Conservation (phyloP, 73 alveolate species). For the Tetrahymena borealis region DNA sequence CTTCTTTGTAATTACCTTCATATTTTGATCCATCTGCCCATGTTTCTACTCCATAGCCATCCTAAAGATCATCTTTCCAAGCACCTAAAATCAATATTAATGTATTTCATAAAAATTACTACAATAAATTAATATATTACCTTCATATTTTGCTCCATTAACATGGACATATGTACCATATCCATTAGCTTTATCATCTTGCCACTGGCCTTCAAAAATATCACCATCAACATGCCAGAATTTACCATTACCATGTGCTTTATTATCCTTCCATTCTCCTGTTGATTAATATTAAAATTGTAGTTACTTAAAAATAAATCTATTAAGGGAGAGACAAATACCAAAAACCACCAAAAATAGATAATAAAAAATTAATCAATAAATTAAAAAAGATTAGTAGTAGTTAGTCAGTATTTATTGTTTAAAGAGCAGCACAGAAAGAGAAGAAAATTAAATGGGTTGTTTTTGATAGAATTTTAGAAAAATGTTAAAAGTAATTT, state of each 20-base stretch:
- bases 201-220: slow-evolving; percentile 45
- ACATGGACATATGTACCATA: slow-evolving; percentile 44
- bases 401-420: too few relatives aligned
- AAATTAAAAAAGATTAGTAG: too few relatives aligned
- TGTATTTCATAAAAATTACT: not conserved
- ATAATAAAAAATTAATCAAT: too few relatives aligned
- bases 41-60: slow-evolving; percentile 52
- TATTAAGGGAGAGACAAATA: too few relatives aligned
- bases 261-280: slow-evolving; percentile 41
- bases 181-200: slow-evolving; percentile 52
- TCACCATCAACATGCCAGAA: slow-evolving; percentile 58
- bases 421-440: too few relatives aligned
- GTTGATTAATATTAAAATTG: too few relatives aligned
- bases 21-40: slow-evolving; percentile 68
- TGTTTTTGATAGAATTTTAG: not conserved
- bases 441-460: too few relatives aligned
- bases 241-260: slow-evolving; percentile 46
- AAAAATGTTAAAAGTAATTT: not conserved
- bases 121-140: not conserved
- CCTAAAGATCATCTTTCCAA: slow-evolving; percentile 59
- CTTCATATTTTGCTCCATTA: slow-evolving; percentile 49
- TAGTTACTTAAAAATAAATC: not conserved
- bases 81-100: not conserved
- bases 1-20: slow-evolving; percentile 60
- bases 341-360: too few relatives aligned